Conservation (phyloP, 805 yeast species). For the Pichia eremophila region DNA sequence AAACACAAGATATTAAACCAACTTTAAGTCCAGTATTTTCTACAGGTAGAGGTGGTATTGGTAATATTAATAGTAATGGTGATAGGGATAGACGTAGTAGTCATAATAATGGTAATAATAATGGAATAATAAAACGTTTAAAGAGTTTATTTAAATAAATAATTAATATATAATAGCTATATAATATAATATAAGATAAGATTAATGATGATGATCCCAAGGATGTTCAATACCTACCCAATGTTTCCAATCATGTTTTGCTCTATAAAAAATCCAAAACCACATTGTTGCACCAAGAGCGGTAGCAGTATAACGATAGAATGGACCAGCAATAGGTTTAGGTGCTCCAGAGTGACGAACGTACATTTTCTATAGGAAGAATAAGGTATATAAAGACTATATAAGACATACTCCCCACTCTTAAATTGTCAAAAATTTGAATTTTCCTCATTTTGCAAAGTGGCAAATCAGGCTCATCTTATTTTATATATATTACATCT, state of each 20-base stretch:
- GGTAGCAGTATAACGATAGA: constrained; percentile 52
- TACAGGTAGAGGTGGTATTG: constrained; percentile 53
- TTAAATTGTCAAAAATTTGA: no score
- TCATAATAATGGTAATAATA: neutral
- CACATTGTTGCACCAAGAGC: constrained; percentile 78
- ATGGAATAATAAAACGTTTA: neutral
- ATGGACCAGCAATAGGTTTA: constrained; percentile 53
- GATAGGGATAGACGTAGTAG: constrained; percentile 4
- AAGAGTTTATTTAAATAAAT: neutral
- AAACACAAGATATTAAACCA: neutral
- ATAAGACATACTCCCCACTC: no score
- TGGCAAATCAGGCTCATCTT: no score
- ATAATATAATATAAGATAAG: no score
- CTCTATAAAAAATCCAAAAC: constrained; percentile 80
- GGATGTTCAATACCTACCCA: constrained; percentile 44
- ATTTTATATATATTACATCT: neutral
- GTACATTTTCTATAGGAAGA: no score
- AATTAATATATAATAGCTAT: neutral
- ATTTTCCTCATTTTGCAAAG: no score
- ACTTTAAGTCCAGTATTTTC: constrained; percentile 30
- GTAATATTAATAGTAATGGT: constrained; percentile 30
- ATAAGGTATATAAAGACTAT: no score
- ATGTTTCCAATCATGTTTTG: constrained; percentile 61
- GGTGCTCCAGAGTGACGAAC: constrained; percentile 50
- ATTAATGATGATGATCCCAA: constrained; percentile 29